A percentile compares a stretch with the other conserved stretches of the same genome.
Conservation (phyloP, 2,329 filamentous ascomycete genomes). For the Penicillium fuscoglaucum region DNA sequence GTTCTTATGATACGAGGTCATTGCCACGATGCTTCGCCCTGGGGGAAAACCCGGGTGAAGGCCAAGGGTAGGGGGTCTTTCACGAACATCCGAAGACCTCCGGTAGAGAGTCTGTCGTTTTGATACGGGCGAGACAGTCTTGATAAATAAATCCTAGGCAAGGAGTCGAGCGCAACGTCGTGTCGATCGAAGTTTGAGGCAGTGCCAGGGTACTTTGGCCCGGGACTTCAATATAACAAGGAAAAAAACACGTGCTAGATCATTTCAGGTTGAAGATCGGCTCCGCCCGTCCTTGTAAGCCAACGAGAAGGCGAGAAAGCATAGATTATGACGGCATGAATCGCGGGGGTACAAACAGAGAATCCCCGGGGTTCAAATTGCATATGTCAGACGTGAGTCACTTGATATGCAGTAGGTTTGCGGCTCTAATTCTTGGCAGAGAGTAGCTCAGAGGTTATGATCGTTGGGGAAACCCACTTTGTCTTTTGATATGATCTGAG, state of each 20-base stretch:
- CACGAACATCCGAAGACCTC: background rate
- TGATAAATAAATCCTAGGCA: constrained; percentile 10
- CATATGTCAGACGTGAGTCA: constrained; percentile 21
- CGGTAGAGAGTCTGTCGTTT: background rate
- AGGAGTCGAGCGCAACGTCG: constrained; percentile 6
- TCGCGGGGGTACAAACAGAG: background rate
- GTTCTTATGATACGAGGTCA: background rate
- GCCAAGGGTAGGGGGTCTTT: background rate
- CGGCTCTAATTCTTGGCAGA: constrained; percentile 19
- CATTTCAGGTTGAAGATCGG: constrained; percentile 15
- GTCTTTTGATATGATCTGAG: constrained; percentile 1
- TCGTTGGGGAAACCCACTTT: constrained; percentile 8
- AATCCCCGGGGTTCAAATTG: background rate
- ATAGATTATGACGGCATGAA: constrained; percentile 23
- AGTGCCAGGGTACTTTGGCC: constrained; percentile 20
- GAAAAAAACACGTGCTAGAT: constrained; percentile 5
- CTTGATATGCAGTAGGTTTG: constrained; percentile 24
- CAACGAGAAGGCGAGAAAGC: constrained; percentile 9
- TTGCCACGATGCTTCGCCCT: background rate
- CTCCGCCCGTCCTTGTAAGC: constrained; percentile 10
- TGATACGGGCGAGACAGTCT: background rate
- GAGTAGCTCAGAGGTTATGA: constrained; percentile 1
- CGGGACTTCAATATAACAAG: constrained; percentile 2
- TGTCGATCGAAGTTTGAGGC: constrained; percentile 17
- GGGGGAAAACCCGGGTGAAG: background rate